Evolutionary conservation across 2,329 filamentous ascomycete species (phyloP), one percentile per base, ranked within the genome.

Genomic region (Acrodontium crateriforme): DNA sequence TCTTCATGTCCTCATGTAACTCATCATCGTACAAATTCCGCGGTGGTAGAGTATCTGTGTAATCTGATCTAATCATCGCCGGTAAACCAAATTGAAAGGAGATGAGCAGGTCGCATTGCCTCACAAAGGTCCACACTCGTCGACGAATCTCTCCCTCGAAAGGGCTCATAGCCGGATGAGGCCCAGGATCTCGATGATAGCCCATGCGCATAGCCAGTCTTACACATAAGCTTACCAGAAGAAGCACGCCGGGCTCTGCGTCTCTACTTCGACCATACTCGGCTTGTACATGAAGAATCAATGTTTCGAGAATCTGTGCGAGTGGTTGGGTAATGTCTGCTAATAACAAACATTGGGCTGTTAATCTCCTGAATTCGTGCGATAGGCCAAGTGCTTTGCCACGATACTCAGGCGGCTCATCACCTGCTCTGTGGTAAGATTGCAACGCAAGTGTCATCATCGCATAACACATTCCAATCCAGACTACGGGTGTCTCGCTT

Each of bases 11-110:
- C 3, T 77, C 74, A 25, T 74, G 67, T 20, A 89, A 74, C 40
- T 87, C 81, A 37, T 85, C 78, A 41, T 89, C 81, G 47, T 80
- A 81, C 10, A 87, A 67, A 45, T 87, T 89, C 31, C 74, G 70
- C 1, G 81, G 81, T 5, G 81, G 56, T 41, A 77, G 67, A 0
- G 79, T 77, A 44, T 89, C 82, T 30, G 74, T 83, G 46, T 84
- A 75, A 25, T 77, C 65, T 9, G 77, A 67, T 37, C 78, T 70
- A 15, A 85, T 74, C 66, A 85, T 83, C 4, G 58, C 57, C 13
- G 63, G 64, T 14, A 70, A 39, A 9, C 67, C 67, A 36, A 69
- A 61, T 45, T 83, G 78, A 35, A 81, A 78, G 1, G 81, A 87
- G 45, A 85, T 82, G 30, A 84, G 63, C 8, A 81, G 64, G 48